Conservation (phyloP, 495 filamentous ascomycete species). For the Beverwykella pulmonaria region DNA sequence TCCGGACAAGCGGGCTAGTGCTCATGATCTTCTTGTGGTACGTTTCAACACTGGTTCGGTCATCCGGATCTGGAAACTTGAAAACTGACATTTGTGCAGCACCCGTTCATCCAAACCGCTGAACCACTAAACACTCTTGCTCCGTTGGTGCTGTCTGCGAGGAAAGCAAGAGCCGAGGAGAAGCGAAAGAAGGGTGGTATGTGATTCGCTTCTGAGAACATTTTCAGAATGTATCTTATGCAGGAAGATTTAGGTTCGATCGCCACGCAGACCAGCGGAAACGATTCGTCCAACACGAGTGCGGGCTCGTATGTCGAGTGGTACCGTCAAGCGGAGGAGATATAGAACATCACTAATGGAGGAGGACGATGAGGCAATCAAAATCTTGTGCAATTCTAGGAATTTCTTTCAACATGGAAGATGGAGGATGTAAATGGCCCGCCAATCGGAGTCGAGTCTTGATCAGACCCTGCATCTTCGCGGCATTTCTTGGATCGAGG, state of each 20-base stretch:
- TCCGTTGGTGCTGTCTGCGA: slow-evolving; percentile 84
- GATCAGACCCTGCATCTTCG: neutral
- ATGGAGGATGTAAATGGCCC: slow-evolving; percentile 1
- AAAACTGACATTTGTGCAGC: slow-evolving; percentile 59
- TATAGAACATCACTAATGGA: neutral
- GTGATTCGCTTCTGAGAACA: slow-evolving; percentile 8
- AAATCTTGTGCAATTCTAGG: neutral
- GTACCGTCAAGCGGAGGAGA: slow-evolving; percentile 7
- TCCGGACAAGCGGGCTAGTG: slow-evolving; percentile 92
- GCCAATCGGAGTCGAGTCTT: neutral
- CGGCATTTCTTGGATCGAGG: neutral
- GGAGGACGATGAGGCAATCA: neutral
- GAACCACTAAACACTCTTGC: slow-evolving; percentile 75
- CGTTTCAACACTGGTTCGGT: slow-evolving; percentile 40
- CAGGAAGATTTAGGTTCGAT: slow-evolving; percentile 8
- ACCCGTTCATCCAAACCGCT: slow-evolving; percentile 79
- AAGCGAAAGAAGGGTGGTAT: slow-evolving; percentile 58
- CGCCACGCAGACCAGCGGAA: slow-evolving; percentile 10
- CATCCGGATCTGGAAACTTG: neutral
- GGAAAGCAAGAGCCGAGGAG: slow-evolving; percentile 80
- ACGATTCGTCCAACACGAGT: slow-evolving; percentile 9
- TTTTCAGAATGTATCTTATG: slow-evolving; percentile 18
- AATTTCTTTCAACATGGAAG: slow-evolving; percentile 9
- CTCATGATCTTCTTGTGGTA: slow-evolving; percentile 89
- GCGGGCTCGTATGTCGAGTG: slow-evolving; percentile 18